phyloP scores from a whole-genome alignment of 2,329 filamentous ascomycete genomes.

The Ustilaginoidea virens region DNA sequence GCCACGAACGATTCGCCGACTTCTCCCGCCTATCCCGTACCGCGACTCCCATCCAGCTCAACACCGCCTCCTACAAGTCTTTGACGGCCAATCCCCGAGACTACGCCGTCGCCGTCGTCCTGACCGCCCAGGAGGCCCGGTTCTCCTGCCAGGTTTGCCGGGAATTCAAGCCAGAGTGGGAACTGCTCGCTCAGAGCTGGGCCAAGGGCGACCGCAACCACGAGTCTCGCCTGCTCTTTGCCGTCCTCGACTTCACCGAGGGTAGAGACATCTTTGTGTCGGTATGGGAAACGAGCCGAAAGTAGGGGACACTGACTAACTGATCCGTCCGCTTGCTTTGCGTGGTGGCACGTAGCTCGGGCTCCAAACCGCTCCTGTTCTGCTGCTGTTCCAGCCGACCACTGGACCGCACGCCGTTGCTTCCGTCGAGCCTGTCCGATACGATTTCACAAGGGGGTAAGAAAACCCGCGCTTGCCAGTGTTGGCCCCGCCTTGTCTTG shows the following conservation, averaged over 20 bases:
- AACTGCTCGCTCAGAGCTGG: conserved; percentile 76
- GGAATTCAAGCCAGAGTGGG: conserved; percentile 91
- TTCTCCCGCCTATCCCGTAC: conserved; percentile 54
- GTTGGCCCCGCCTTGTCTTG: too few species aligned
- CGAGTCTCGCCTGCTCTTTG: conserved; percentile 61
- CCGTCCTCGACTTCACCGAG: conserved; percentile 73
- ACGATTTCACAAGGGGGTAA: conserved; percentile 74
- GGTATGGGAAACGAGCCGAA: too few species aligned
- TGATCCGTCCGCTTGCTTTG: not conserved
- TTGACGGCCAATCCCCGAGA: conserved; percentile 67
- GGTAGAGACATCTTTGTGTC: conserved; percentile 77
- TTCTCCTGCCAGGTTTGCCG: conserved; percentile 78
- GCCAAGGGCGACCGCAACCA: conserved; percentile 63
- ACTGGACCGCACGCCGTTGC: conserved; percentile 61
- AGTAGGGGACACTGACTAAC: too few species aligned
- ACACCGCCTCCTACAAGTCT: conserved; percentile 59
- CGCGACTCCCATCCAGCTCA: conserved; percentile 58
- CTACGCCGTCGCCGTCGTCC: conserved; percentile 65
- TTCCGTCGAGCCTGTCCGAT: conserved; percentile 55
- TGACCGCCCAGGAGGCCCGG: conserved; percentile 72
- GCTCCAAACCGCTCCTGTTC: conserved; percentile 84
- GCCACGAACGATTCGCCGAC: conserved; percentile 50
- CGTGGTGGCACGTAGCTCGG: too few species aligned
- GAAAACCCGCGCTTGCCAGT: conserved; percentile 11
- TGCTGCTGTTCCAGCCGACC: conserved; percentile 78